phyloP scores from a whole-genome alignment of 2,329 filamentous ascomycete genomes.

The Ceratocystis colombiana region DNA sequence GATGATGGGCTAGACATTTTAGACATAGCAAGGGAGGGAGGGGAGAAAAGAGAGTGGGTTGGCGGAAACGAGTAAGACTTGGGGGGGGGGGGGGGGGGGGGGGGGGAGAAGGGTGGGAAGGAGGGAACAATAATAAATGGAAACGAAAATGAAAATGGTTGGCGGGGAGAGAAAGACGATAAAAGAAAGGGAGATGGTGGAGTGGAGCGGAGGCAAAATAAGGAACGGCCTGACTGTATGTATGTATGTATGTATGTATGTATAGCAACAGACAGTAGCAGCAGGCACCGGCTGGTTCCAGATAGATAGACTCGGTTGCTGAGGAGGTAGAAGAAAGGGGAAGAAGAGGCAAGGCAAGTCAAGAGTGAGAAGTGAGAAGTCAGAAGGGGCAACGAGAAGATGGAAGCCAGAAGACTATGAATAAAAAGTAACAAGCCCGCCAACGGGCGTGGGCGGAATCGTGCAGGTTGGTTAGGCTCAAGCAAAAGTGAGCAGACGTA shows the following conservation, averaged over 20 bases:
- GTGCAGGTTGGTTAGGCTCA: too few species aligned
- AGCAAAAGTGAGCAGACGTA: background rate
- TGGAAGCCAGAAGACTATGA: background rate
- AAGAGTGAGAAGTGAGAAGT: background rate
- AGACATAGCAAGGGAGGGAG: background rate
- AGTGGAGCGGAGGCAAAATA: background rate
- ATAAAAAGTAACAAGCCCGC: too few species aligned
- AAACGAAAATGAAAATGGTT: background rate
- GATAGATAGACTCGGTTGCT: background rate
- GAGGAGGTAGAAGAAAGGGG: background rate
- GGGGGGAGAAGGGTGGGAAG: background rate
- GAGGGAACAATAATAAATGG: background rate
- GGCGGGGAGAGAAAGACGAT: background rate
- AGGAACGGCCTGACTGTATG: background rate
- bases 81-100: too few species aligned
- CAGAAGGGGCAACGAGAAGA: background rate
- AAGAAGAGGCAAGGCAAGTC: background rate
- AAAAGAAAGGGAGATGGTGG: background rate
- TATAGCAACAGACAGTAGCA: background rate
- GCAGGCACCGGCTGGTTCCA: background rate
- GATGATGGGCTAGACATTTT: slow-evolving; percentile 13
- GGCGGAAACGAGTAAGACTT: background rate
- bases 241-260: too few species aligned
- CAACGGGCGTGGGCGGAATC: too few species aligned
- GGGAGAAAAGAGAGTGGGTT: background rate